phyloP scores from a whole-genome alignment of 1,284 basidiomycete genomes.

The Ustilago shanxiensis region DNA sequence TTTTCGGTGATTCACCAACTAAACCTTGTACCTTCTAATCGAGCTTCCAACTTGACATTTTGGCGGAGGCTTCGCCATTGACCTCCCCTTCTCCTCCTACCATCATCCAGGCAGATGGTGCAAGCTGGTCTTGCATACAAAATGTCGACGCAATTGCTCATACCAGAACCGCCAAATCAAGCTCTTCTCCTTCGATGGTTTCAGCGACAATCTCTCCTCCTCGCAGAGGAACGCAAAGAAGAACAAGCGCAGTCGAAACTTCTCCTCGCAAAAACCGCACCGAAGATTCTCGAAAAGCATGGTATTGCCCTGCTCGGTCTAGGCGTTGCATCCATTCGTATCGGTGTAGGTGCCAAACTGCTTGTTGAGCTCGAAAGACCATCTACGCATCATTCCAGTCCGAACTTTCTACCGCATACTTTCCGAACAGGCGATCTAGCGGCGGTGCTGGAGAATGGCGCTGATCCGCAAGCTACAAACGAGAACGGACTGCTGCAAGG shows the following conservation, averaged over 20 bases:
- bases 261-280: constrained; percentile 84
- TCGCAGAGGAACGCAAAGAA: constrained; percentile 81
- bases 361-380: constrained; percentile 88
- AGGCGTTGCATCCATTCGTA: constrained; percentile 78
- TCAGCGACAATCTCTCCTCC: constrained; percentile 78
- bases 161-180: constrained; percentile 42
- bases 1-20: neutral
- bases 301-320: constrained; percentile 84
- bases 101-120: neutral
- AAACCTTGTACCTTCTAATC: neutral
- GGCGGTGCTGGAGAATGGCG: constrained; percentile 79
- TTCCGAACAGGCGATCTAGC: constrained; percentile 88
- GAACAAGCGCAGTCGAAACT: constrained; percentile 86
- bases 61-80: neutral
- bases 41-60: neutral
- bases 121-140: constrained; percentile 15
- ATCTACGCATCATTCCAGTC: constrained; percentile 80
- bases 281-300: constrained; percentile 86
- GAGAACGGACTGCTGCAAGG: constrained; percentile 35
- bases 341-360: constrained; percentile 92
- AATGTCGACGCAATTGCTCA: constrained; percentile 31
- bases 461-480: constrained; percentile 37
- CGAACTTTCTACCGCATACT: constrained; percentile 84
- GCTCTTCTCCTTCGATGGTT: constrained; percentile 75
- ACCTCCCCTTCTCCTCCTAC: neutral